These are phyloP conservation scores for Aspergillus costaricaensis DNA, from an alignment of 2,329 filamentous ascomycete genomes.

Conservation along the genomic window DNA sequence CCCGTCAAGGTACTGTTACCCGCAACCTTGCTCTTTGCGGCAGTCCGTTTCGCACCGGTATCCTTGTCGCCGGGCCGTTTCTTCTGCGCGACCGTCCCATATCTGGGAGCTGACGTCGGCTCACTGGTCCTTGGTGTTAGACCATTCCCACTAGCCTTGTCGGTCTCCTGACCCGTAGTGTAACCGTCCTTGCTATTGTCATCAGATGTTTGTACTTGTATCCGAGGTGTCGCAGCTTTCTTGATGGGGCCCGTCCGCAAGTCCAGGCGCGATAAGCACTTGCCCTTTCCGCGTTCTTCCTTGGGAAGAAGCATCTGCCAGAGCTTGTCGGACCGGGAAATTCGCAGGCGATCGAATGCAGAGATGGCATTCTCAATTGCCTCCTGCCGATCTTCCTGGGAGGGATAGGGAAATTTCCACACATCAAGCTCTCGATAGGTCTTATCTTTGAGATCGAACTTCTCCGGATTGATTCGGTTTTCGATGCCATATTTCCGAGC, in stretches of 20 bases:
- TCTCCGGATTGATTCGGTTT: constrained; percentile 50
- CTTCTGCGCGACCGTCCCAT: constrained; percentile 34
- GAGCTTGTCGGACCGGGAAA: constrained; percentile 60
- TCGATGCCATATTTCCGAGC: constrained; percentile 57
- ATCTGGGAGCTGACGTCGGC: constrained; percentile 27
- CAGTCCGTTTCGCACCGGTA: constrained; percentile 46
- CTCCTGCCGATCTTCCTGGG: constrained; percentile 56
- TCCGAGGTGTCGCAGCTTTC: constrained; percentile 40
- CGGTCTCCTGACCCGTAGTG: constrained; percentile 41
- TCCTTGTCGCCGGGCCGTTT: constrained; percentile 44
- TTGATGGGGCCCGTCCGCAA: constrained; percentile 46
- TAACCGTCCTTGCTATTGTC: constrained; percentile 40
- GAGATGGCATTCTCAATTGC: constrained; percentile 65
- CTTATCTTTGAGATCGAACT: constrained; percentile 60
- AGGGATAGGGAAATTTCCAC: constrained; percentile 62
- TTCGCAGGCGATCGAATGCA: constrained; percentile 63
- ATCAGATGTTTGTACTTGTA: constrained; percentile 40
- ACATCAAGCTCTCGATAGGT: constrained; percentile 63
- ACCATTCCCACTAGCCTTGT: constrained; percentile 31
- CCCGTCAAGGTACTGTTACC: constrained; percentile 51
- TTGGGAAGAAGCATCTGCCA: constrained; percentile 65
- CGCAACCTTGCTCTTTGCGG: constrained; percentile 50
- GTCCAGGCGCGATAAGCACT: constrained; percentile 60
- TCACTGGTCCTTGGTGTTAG: constrained; percentile 32
- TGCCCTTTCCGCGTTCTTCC: constrained; percentile 64